Evolutionary conservation across 164 flowering plant genomes (phyloP).

Genomic region (Euptelea pleiosperma): DNA sequence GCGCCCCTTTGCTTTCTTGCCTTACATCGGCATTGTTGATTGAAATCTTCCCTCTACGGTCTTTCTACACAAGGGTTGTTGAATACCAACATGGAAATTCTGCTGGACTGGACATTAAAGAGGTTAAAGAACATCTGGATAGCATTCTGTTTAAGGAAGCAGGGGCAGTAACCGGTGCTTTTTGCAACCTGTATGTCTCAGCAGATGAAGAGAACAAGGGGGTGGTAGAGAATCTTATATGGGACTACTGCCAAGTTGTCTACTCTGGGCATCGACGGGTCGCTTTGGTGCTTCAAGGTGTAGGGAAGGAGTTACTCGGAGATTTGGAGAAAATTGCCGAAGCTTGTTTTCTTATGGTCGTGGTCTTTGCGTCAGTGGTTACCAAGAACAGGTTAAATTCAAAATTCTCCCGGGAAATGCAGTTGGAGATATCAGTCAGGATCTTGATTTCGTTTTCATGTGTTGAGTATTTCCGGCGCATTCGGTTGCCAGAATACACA

Average conservation of each 20-base stretch:
- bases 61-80: conserved; percentile 35
- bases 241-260: conserved; percentile 64
- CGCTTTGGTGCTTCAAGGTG: conserved; percentile 44
- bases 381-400: conserved; percentile 63
- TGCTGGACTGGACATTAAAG: conserved; percentile 15
- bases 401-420: conserved; percentile 35
- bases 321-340: conserved; percentile 86
- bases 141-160: conserved; percentile 76
- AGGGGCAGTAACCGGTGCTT: conserved; percentile 63
- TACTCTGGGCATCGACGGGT: conserved; percentile 55
- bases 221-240: conserved; percentile 64
- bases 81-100: conserved; percentile 17
- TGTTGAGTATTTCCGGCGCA: conserved; percentile 78
- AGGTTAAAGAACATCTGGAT: conserved; percentile 48
- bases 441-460: conserved; percentile 80
- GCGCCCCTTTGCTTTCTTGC: conserved; percentile 43
- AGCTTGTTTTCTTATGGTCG: conserved; percentile 90
- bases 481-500: conserved; percentile 81
- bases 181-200: conserved; percentile 71
- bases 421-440: conserved; percentile 47
- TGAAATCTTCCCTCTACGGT: conserved; percentile 64
- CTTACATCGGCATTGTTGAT: conserved; percentile 58
- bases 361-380: conserved; percentile 75
- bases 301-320: conserved; percentile 40
- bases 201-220: conserved; percentile 56